phyloP scores from a whole-genome alignment of 176 grass and related monocot species.

The Leersia perrieri region DNA sequence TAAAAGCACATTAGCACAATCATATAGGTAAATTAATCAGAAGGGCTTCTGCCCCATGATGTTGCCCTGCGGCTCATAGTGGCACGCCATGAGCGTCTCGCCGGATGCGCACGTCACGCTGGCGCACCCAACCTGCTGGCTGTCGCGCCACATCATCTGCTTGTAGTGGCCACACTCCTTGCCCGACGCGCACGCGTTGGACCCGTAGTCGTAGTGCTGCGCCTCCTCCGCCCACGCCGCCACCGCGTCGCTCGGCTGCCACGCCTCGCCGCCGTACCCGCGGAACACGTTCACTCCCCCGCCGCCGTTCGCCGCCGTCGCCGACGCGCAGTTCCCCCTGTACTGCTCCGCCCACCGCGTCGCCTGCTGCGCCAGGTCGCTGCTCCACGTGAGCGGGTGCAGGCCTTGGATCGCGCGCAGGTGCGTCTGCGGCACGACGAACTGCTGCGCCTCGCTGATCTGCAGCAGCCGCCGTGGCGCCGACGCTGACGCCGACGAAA shows the following conservation, averaged over 20 bases:
- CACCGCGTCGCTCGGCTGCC: constrained; percentile 58
- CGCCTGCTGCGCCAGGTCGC: constrained; percentile 35
- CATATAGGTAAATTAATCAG: too few species aligned
- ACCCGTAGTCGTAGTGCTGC: constrained; percentile 35
- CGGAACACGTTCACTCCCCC: constrained; percentile 55
- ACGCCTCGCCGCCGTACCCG: constrained; percentile 13
- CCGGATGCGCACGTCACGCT: constrained; percentile 35
- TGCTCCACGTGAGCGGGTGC: constrained; percentile 50
- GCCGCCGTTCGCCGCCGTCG: neutral
- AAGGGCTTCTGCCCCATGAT: constrained; percentile 51
- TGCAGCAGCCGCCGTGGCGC: constrained; percentile 26
- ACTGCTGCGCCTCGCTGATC: constrained; percentile 37
- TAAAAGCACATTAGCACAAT: neutral
- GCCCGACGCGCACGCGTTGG: constrained; percentile 41
- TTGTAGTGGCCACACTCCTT: constrained; percentile 38
- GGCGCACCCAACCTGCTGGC: constrained; percentile 53
- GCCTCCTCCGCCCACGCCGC: constrained; percentile 50
- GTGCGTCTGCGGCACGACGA: constrained; percentile 40
- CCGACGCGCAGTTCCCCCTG: constrained; percentile 41
- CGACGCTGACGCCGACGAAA: too few species aligned
- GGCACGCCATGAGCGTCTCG: constrained; percentile 47
- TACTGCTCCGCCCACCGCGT: constrained; percentile 33
- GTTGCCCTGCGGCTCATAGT: constrained; percentile 55
- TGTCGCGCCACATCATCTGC: constrained; percentile 54
- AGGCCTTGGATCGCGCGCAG: constrained; percentile 34